Base-by-base conservation (phyloP, 106 monocot genomes). In the Alisma plantagoaquatica region DNA sequence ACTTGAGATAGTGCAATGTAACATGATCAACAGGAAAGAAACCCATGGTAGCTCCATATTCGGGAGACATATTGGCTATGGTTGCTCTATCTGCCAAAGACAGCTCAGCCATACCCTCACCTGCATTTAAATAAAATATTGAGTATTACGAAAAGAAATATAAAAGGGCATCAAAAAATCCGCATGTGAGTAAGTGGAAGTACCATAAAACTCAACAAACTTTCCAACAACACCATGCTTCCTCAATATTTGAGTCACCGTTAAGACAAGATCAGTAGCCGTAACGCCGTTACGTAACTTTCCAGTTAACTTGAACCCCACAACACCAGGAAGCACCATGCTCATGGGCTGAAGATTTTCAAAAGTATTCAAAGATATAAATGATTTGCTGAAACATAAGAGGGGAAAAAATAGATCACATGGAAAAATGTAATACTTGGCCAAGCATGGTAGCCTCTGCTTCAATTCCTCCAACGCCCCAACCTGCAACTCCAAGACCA, bases 41-140 rank as follows among this genome's bases (percentile, higher is more conserved):
- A 11, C 92, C 92, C 92, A 93, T 93, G 8, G 92, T 93, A 51
- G 92, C 92, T 46, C 92, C 92, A 77, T 93, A 93, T 61, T 93
- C 87, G 42, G 92, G 92, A 49, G 92, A 93, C 92, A 93, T 93
- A 58, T 93, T 87, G 14, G 92, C 83, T 57, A 87, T 87, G 30
- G 92, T 93, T 38, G 92, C 92, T 52, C 92, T 67, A 51, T 93
- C 87, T 71, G 87, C 92, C 31, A 93, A 50, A 31, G 87, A 83
- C 38, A 93, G 66, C 54, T 75, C 57, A 49, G 74, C 51, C 71
- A 93, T 80, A 23, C 87, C 92, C 33, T 83, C 80, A 60, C 92
- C 92, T 92, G 55, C 7, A 52, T 27, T 17, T 43, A 42, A 38
- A 24, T 30, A 61, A 33, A 23, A 32, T 27, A 62, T 8, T 31